Base-by-base conservation (phyloP, 371 early-diverging fungal genomes). In the Mortierella sp. region DNA sequence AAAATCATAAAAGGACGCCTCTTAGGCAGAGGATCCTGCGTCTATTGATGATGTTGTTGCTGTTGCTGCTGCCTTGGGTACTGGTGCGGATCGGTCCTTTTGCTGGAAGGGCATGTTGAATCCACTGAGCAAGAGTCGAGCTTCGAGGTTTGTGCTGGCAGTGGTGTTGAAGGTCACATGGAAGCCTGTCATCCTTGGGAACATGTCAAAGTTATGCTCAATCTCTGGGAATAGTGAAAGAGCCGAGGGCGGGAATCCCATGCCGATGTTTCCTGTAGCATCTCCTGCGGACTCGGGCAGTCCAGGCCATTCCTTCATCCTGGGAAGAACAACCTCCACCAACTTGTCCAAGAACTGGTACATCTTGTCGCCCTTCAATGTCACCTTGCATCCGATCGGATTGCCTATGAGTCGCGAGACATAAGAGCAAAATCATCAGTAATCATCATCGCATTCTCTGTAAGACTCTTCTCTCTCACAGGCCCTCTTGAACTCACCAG, bases 161-260 rank as follows among this genome's bases (percentile, higher is more conserved):
- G 94, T 92, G 44, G 98, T 97, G 52, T 87, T 86, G 64, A 97
- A 89, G 32, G 87, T 87, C 60, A 98, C 90, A 64, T 90, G 87
- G 69, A 95, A 93, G 34, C 94, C 95, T 44, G 93, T 92, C 83
- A 96, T 86, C 55, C 87, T 83, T 19, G 97, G 97, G 81, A 90
- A 94, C 81, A 90, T 89, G 64, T 97, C 97, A 79, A 94, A 97
- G 59, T 93, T 93, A 41, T 90, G 88, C 84, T 97, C 98, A 63
- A 97, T 94, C 85, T 98, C 97, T 24, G 97, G 97, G 88, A 97
- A 98, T 67, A 98, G 80, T 48, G 93, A 93, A 52, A 94, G 79
- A 5, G 90, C 93, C 27, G 92, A 90, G 23, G 93, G 84, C 15
- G 90, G 90, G 78, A 98, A 89, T n/a, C 94, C 93, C 59, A 97